phyloP scores from a whole-genome alignment of 306 rosid genomes.

The Hippophae tibetana region DNA sequence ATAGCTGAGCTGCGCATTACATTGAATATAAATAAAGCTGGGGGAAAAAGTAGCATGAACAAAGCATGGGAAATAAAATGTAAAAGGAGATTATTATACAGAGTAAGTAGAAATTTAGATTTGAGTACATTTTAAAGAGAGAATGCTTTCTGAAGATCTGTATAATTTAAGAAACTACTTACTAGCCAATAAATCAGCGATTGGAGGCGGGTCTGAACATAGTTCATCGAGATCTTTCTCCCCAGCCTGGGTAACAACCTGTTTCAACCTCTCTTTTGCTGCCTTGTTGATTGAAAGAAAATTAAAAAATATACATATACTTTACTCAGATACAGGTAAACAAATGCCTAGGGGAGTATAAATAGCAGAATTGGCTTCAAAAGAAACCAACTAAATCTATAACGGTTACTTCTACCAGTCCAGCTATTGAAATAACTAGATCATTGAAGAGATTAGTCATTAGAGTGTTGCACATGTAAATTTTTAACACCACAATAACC shows the following conservation, averaged over 20 bases:
- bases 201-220: conserved; percentile 40
- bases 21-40: too few relatives aligned
- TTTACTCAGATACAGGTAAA: conserved; percentile 17
- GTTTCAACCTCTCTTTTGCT: conserved; percentile 64
- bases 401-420: too few relatives aligned
- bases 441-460: too few relatives aligned
- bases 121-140: too few relatives aligned
- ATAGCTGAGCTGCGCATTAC: too few relatives aligned
- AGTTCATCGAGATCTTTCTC: conserved; percentile 50
- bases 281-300: conserved; percentile 36
- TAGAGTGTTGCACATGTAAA: too few relatives aligned
- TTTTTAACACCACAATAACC: too few relatives aligned
- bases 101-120: too few relatives aligned
- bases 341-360: background rate
- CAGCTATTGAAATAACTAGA: too few relatives aligned
- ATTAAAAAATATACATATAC: background rate
- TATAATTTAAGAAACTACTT: conserved; percentile 20
- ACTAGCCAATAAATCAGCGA: conserved; percentile 31
- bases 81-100: background rate
- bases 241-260: conserved; percentile 63
- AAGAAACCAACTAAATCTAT: too few relatives aligned
- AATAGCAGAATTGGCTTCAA: background rate
- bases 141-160: background rate
- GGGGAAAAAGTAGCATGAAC: too few relatives aligned
- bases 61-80: too few relatives aligned